A percentile compares a stretch with the other conserved stretches of the same genome.
Conservation (phyloP, 75 land plant species). For the Larix kaempferi region DNA sequence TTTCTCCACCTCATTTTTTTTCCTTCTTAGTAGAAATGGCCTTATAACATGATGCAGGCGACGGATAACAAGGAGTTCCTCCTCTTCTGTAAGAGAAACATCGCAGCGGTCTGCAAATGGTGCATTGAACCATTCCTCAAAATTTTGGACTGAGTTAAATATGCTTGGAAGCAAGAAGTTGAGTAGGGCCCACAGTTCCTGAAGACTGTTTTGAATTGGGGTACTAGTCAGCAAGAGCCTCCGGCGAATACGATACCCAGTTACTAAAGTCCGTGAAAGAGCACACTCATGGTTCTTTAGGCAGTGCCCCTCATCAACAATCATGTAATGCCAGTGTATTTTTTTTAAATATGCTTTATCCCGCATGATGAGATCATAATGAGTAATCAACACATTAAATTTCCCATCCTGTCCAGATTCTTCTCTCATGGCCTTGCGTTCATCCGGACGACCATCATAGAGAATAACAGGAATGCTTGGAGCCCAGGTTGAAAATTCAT, state of each 20-base stretch:
- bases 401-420: slow-evolving; percentile 63
- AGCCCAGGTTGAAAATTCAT: slow-evolving; percentile 93
- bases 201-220: slow-evolving; percentile 94
- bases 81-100: slow-evolving; percentile 84
- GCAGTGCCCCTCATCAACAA: slow-evolving; percentile 97
- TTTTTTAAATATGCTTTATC: slow-evolving; percentile 89
- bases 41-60: slow-evolving; percentile 96
- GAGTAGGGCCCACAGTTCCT: slow-evolving; percentile 92
- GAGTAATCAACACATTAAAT: slow-evolving; percentile 86
- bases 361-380: slow-evolving; percentile 94
- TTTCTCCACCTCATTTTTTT: slow-evolving; percentile 96
- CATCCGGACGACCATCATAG: slow-evolving; percentile 86
- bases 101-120: slow-evolving; percentile 93
- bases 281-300: slow-evolving; percentile 94
- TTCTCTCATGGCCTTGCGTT: slow-evolving; percentile 74
- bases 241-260: slow-evolving; percentile 75
- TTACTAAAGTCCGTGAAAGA: slow-evolving; percentile 67
- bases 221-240: slow-evolving; percentile 97
- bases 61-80: slow-evolving; percentile 77
- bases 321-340: no score
- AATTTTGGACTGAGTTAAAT: slow-evolving; percentile 89
- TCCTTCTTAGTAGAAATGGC: slow-evolving; percentile 91
- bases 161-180: slow-evolving; percentile 90
- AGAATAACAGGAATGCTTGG: slow-evolving; percentile 72
- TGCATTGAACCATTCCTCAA: slow-evolving; percentile 99